Evolutionary conservation across 495 filamentous ascomycete genomes (phyloP), one percentile per base, ranked within the genome.

Genomic region (Penicillium macrosclerotiorum): DNA sequence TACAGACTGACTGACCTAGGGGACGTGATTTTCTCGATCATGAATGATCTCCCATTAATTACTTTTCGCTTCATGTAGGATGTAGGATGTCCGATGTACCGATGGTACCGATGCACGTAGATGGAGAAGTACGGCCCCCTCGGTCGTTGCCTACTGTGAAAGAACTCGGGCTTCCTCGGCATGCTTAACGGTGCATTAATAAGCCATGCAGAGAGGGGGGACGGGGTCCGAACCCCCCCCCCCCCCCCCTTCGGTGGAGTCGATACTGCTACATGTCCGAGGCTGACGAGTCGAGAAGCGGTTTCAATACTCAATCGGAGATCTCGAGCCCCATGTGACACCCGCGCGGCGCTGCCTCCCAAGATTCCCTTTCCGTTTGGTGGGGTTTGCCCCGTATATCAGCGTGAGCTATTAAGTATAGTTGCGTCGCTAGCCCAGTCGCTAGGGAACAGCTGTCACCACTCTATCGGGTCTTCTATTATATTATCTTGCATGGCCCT

Each of bases 261-360:
- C n/a, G n/a, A n/a, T n/a, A n/a, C n/a, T n/a, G n/a, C 5, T 27
- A 33, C 34, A 35, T 14, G 36, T 30, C 44, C 44, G 25, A 46
- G 43, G 44, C 44, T 47, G 44, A 39, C 25, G 26, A 39, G 35
- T 47, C 34, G 34, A 12, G 33, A 31, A 12, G 7, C 13, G 13
- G 26, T 18, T 24, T 17, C 32, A 38, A 25, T 37, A 26, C 42
- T 12, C 19, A 31, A 45, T 37, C 42, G 33, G 16, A 37, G 42
- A 45, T 45, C 42, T 19, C 14, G 17, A 18, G 32, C 32, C n/a
- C 25, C 44, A 47, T 39, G 44, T 47, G 44, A 47, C 20, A 45
- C 32, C 32, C 31, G 23, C 36, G 36, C n/a, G n/a, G n/a, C n/a
- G n/a, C n/a, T n/a, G n/a, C n/a, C n/a, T n/a, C n/a, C n/a, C n/a